A percentile compares a stretch with the other conserved stretches of the same genome.
These are phyloP conservation scores for Puccinia triticina DNA, from an alignment of 1,284 basidiomycete species.

Conservation along the genomic window DNA sequence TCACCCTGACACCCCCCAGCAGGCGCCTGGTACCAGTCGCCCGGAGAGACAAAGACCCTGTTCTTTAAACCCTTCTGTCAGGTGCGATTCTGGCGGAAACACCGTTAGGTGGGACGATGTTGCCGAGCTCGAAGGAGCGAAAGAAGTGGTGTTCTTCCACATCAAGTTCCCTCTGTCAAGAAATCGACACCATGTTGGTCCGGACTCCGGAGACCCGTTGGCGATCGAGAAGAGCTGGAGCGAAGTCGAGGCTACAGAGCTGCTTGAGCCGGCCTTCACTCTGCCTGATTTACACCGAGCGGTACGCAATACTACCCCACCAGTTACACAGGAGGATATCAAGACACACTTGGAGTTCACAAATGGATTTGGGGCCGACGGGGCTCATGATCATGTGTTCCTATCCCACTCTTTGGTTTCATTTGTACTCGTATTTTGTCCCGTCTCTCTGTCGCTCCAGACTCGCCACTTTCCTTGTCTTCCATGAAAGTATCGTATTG, in stretches of 20 bases:
- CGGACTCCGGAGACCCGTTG: conserved; percentile 78
- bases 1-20: too few relatives aligned
- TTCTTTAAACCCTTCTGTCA: conserved; percentile 51
- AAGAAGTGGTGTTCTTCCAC: conserved; percentile 96
- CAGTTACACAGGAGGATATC: conserved; percentile 86
- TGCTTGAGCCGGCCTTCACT: conserved; percentile 80
- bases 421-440: conserved; percentile 16
- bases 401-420: neutral
- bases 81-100: conserved; percentile 88
- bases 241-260: conserved; percentile 85
- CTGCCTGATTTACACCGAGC: conserved; percentile 84
- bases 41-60: neutral
- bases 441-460: neutral
- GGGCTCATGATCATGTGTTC: conserved; percentile 32
- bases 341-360: conserved; percentile 90
- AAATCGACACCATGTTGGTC: conserved; percentile 88
- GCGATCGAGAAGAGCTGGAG: conserved; percentile 90
- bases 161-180: conserved; percentile 88
- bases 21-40: too few relatives aligned
- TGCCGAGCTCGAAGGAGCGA: conserved; percentile 89
- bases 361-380: conserved; percentile 67
- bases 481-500: neutral
- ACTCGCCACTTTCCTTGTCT: neutral
- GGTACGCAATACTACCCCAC: conserved; percentile 79
- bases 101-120: conserved; percentile 97